Evolutionary conservation across 805 yeast species (phyloP), one percentile per base, ranked within the genome.

Genomic region (Wickerhamomyces sydowiorum): DNA sequence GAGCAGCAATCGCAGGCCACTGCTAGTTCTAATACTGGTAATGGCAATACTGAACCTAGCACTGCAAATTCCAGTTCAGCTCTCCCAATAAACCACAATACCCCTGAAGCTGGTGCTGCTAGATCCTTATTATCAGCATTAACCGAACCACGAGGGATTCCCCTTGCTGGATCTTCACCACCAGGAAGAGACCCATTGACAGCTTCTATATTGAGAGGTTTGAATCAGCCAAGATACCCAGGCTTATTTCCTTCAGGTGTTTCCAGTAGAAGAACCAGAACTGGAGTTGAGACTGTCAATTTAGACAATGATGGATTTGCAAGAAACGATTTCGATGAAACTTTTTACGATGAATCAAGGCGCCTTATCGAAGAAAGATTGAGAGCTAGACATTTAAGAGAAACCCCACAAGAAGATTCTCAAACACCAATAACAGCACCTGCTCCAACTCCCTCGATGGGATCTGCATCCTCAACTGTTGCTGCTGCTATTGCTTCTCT

Each of bases 271-370:
- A 45, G 59, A 47, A 51, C 56, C 5, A 39, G 43, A 20, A 40
- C 44, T 17, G 56, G 57, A 3, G 59, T 54, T 19, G 52, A 53
- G 29, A 54, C 59, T 3, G 29, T 43, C 9, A 46, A 49, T 25
- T 23, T 49, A 13, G 43, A 41, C 17, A 39, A 36, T 21, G 32
- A 43, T 20, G n/a, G n/a, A 5, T 15, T 35, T 12, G 17, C 14
- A 23, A 15, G 17, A 32, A 20, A 20, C 5, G 35, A 32, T 13
- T 32, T 32, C 13, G 35, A 32, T 20, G 18, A 8, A 28, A 18
- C 13, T 30, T 31, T 31, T 24, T 23, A 17, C 17, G 35, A 30
- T 6, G 24, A 29, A 17, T 38, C 31, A 30, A 38, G 40, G 17
- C 24, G 24, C 5, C 13, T 32, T 17, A 15, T 31, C 5, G 29